Evolutionary conservation across 2,329 filamentous ascomycete species (phyloP), one percentile per base, ranked within the genome.

Genomic region (Colletotrichum echinochloae): DNA sequence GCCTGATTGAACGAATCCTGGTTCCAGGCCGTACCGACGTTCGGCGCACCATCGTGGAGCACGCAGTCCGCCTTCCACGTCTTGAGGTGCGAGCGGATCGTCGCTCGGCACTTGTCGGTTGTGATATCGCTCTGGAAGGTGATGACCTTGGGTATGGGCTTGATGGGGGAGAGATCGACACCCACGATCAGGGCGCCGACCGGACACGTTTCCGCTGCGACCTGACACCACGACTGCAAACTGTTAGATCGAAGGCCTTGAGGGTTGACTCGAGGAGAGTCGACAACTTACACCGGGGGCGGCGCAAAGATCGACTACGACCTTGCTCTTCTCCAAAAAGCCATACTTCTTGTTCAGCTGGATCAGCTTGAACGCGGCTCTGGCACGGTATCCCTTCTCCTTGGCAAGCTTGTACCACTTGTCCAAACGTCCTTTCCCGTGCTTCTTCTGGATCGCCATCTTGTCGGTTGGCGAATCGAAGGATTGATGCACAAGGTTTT

Each of bases 331-430:
- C 82, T 98, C 94, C 76, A 99, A 86, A 82, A 99, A 99, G 75
- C 94, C 93, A 92, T 97, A 99, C 81, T 98, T 98, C 84, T 98
- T 98, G 85, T 99, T 99, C 77, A 99, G 86, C 81, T 99, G 95
- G 75, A 99, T 95, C 76, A 99, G 85, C 85, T 99, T 99, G 88
- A 98, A 98, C 66, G 96, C 95, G 76, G 96, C 95, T 88, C 96
- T 90, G 72, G 96, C 95, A 78, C 96, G 89, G 80, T 98, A 99
- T 73, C 96, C 96, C 83, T 98, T 98, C 81, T 99, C 96, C 83
- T 99, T 99, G 72, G 96, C 96, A 77, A 98, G 91, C 80, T 95
- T 95, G 84, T 98, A 99, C 94, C 95, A 98, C 83, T 98, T 98
- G 83, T 99, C 96, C 78, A 98, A 88, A 89, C 95, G 95, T 82